Evolutionary conservation across 1,284 basidiomycete species (phyloP).

Genomic region (Chiua sp.): DNA sequence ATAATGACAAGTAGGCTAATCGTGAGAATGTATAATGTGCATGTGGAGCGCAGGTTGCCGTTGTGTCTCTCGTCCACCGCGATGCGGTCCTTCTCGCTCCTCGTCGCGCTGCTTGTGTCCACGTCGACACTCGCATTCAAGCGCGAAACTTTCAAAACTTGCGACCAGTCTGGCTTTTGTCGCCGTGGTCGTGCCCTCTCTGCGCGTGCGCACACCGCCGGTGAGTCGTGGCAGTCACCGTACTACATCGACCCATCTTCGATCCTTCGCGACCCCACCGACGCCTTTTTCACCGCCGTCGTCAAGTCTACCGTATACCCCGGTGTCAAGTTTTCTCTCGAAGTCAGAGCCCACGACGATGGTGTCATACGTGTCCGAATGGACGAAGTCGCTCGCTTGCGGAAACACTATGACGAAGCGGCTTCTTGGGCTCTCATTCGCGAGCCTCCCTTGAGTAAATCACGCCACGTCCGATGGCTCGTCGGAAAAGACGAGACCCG

Average conservation of each 20-base stretch:
- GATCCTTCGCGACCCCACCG: conserved; percentile 53
- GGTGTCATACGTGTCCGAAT: conserved; percentile 85
- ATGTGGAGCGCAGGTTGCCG: background rate
- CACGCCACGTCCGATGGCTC: conserved; percentile 58
- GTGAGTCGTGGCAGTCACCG: conserved; percentile 76
- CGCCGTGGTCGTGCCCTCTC: conserved; percentile 85
- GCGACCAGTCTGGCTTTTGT: conserved; percentile 90
- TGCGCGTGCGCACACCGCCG: conserved; percentile 62
- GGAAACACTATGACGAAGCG: conserved; percentile 89
- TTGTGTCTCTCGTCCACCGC: background rate
- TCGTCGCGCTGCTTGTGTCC: conserved; percentile 36
- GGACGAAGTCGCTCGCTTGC: conserved; percentile 81
- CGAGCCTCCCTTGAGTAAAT: conserved; percentile 64
- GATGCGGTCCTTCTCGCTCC: conserved; percentile 29
- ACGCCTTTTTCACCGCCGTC: conserved; percentile 69
- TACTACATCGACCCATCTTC: conserved; percentile 74
- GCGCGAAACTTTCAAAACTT: conserved; percentile 89
- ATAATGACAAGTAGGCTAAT: conserved; percentile 14
- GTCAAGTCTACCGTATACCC: conserved; percentile 86
- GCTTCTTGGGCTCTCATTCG: conserved; percentile 83
- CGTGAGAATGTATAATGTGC: conserved; percentile 22
- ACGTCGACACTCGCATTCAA: conserved; percentile 60
- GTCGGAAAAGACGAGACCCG: conserved; percentile 64
- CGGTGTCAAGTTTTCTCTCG: conserved; percentile 78
- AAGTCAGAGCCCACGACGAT: conserved; percentile 82